Base-by-base conservation (phyloP, 768 basidiomycete genomes). In the button mushroom (Agaricus bisporus) region DNA sequence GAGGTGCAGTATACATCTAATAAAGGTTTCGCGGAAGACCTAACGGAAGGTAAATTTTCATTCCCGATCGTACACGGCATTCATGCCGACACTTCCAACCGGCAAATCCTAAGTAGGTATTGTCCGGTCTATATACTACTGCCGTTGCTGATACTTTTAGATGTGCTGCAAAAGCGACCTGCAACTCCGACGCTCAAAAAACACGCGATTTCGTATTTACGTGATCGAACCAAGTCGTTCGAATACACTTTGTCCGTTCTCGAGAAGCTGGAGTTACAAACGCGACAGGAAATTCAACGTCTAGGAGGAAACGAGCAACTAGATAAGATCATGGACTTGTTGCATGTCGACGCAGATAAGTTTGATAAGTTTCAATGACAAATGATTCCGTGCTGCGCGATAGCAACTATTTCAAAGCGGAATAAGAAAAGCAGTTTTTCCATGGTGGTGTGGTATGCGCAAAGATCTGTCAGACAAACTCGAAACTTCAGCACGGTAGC, bases 41-140 rank as follows among this genome's bases (percentile, higher is more conserved):
- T 98, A 12, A 87, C 91, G 0, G 95, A 98, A 70, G 95, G 95
- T 6, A 98, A 98, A 67, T 98, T 98, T 73, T 95, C 91, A 3
- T 98, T 98, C 70, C 95, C 94, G 0, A 77, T 98, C 29, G 85
- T 98, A 0, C 95, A 98, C 66, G 85, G 88, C 17, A 85, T 98
- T 44, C 83, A 88, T 28, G 80, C 88, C 6, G 83, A 93, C 63
- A 75, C 73, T 10, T 77, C 83, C 0, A 92, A 91, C 67, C 78
- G 83, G 32, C 87, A 87, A 66, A 77, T 98, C 32, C 74, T 97
- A 50, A 95, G 94, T 95, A 60, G 57, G 86, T 73, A 35, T 5
- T 39, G 52, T 38, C 48, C n/a, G 28, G 36, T 22, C 28, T 9
- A 12, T n/a, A 15, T 28, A 37, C 39, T 18, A n/a, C 26, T 9